These are phyloP conservation scores for Rhynchospora pubera DNA, from an alignment of 176 grass and related monocot species.

Conservation along the genomic window DNA sequence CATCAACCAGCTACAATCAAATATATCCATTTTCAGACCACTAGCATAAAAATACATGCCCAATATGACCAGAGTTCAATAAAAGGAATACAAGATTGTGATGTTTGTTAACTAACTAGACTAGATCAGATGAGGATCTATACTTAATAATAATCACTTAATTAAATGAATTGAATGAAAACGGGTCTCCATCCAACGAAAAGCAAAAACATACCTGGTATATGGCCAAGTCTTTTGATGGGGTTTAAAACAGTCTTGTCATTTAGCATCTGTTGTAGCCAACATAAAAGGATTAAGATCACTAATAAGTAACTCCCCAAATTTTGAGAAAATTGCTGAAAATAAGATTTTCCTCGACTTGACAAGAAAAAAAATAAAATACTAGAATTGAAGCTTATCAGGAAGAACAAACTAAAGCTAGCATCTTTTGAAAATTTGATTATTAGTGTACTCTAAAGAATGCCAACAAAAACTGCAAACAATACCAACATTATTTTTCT, in stretches of 20 bases:
- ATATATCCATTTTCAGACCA: neutral
- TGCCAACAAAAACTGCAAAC: no score
- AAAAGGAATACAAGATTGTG: neutral
- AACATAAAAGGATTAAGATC: neutral
- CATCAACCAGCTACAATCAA: neutral
- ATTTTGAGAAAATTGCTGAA: neutral
- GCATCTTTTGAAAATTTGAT: neutral
- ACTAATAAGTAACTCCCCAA: neutral
- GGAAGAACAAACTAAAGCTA: neutral
- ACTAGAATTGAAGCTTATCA: neutral
- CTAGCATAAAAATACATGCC: neutral
- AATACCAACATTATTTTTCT: no score
- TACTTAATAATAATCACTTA: neutral
- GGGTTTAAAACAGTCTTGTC: constrained; percentile 5
- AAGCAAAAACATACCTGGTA: constrained; percentile 5
- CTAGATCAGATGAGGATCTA: neutral
- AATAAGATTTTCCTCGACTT: neutral
- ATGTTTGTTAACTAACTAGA: neutral
- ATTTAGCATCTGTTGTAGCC: constrained; percentile 3
- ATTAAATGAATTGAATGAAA: neutral
- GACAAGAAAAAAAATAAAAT: neutral
- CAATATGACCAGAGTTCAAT: neutral
- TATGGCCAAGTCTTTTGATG: constrained; percentile 15
- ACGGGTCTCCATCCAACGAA: neutral
- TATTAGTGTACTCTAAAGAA: neutral